Evolutionary conservation across 768 basidiomycete species (phyloP).

Genomic region (Tulasnella sp.): DNA sequence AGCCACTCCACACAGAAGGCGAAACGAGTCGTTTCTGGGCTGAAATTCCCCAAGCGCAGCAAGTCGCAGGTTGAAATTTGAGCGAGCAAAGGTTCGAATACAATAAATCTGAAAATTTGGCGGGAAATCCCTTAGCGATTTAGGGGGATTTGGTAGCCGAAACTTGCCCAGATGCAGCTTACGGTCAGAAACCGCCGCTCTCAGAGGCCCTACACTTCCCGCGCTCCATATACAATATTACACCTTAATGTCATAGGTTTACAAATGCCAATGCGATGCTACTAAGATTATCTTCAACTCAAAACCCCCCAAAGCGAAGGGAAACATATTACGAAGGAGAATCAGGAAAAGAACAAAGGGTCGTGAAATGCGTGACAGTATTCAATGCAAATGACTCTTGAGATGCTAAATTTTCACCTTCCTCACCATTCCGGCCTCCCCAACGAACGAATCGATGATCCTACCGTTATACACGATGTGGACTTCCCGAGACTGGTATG

Average conservation of each 20-base stretch:
- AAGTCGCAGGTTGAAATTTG: neutral
- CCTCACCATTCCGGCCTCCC: constrained; percentile 22
- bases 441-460: constrained; percentile 26
- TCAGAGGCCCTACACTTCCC: neutral
- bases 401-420: constrained; percentile 11
- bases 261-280: neutral
- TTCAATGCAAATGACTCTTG: neutral
- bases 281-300: neutral
- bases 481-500: neutral
- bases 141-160: too few species aligned
- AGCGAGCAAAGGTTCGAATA: neutral
- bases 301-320: neutral
- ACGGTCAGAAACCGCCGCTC: neutral
- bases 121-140: neutral
- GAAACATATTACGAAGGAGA: neutral
- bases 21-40: neutral
- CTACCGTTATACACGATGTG: neutral
- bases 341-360: neutral
- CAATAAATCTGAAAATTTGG: neutral
- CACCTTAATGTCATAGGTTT: neutral
- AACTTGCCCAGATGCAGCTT: too few species aligned
- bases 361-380: constrained; percentile 9
- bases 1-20: neutral
- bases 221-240: neutral
- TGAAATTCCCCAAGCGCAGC: neutral